Conservation (phyloP, 78 protist genomes). For the Polysphondylium violaceum region DNA sequence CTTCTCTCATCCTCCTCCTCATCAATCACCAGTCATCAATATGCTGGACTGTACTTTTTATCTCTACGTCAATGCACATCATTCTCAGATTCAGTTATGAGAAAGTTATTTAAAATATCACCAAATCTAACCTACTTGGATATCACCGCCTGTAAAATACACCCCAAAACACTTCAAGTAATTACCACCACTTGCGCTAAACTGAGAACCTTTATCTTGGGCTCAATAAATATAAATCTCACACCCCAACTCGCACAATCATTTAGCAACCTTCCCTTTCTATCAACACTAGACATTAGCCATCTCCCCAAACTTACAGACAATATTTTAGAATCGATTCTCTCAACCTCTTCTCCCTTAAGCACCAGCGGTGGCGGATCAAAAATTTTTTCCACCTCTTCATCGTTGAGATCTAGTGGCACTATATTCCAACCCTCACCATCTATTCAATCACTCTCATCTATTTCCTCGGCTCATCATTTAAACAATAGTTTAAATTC, state of each 20-base stretch:
- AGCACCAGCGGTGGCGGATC: neutral
- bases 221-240: neutral
- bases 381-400: neutral
- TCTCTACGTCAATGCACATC: slow-evolving; percentile 37
- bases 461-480: neutral
- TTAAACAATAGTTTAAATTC: neutral
- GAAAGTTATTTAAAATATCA: slow-evolving; percentile 19
- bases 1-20: neutral
- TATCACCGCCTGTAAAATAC: slow-evolving; percentile 36
- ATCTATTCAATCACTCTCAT: slow-evolving; percentile 19
- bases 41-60: neutral
- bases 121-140: slow-evolving; percentile 40
- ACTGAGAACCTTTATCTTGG: slow-evolving; percentile 18
- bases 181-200: slow-evolving; percentile 23
- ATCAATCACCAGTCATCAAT: neutral
- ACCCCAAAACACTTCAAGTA: slow-evolving; percentile 3
- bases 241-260: neutral
- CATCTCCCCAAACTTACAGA: neutral
- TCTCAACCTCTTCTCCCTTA: neutral
- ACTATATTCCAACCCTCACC: slow-evolving; percentile 36
- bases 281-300: slow-evolving; percentile 31
- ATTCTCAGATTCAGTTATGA: slow-evolving; percentile 5
- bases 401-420: neutral
- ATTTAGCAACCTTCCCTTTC: slow-evolving; percentile 9
- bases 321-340: neutral